Evolutionary conservation across 2,329 filamentous ascomycete species (phyloP).

Genomic region (Dryadomyces quercivorus): DNA sequence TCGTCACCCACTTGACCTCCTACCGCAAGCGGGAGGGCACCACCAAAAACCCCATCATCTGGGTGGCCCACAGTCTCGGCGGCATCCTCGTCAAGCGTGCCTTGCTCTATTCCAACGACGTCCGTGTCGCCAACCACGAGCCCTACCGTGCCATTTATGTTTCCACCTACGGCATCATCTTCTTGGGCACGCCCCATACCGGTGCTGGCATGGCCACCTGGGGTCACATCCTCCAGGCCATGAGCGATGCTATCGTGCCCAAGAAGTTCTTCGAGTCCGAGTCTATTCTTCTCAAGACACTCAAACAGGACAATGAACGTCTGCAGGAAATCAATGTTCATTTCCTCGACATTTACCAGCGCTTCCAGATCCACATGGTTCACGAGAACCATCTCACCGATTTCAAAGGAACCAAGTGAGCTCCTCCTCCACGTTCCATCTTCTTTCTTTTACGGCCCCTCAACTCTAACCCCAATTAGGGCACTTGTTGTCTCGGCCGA

Average conservation of each 20-base stretch:
- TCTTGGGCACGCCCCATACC: conserved; percentile 65
- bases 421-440: background rate
- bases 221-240: conserved; percentile 54
- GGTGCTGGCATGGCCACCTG: conserved; percentile 58
- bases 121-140: conserved; percentile 46
- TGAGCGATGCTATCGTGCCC: conserved; percentile 53
- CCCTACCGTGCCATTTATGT: conserved; percentile 57
- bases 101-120: conserved; percentile 52
- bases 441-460: too few relatives aligned
- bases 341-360: conserved; percentile 58
- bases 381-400: conserved; percentile 65
- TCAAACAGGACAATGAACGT: conserved; percentile 64
- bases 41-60: conserved; percentile 56
- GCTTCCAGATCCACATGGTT: conserved; percentile 64
- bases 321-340: conserved; percentile 62
- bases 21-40: conserved; percentile 49
- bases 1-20: conserved; percentile 49
- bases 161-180: conserved; percentile 65
- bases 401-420: conserved; percentile 45
- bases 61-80: conserved; percentile 62
- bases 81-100: conserved; percentile 62
- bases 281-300: conserved; percentile 52
- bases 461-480: conserved; percentile 16
- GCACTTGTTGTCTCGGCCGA: conserved; percentile 55
- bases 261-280: conserved; percentile 56